A percentile compares a stretch with the other conserved stretches of the same genome.
These are phyloP conservation scores for Yarrowia sp. DNA, from an alignment of 805 yeast genomes.

Conservation along the genomic window DNA sequence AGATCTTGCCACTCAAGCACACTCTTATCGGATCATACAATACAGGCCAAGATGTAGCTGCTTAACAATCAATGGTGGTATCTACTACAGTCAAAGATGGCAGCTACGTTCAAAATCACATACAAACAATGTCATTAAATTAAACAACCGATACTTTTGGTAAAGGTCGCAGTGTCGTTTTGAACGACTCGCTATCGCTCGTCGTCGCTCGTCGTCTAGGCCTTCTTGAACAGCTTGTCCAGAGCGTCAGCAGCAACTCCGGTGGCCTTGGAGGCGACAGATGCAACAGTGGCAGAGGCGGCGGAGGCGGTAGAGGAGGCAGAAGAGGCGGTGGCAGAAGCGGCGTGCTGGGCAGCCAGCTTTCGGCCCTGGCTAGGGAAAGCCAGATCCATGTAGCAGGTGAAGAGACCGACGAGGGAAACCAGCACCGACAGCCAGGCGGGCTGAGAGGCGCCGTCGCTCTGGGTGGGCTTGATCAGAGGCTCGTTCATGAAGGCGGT, in stretches of 20 bases:
- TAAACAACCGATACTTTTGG: no score
- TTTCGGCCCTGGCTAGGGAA: conserved; percentile 44
- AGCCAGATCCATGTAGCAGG: conserved; percentile 50
- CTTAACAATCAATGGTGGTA: no score
- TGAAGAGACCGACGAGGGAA: conserved; percentile 48
- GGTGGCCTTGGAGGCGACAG: conserved; percentile 32
- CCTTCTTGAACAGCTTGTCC: conserved; percentile 37
- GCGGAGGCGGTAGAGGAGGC: conserved; percentile 22
- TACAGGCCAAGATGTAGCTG: no score
- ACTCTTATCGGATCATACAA: no score
- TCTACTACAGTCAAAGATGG: no score
- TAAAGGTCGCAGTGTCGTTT: no score
- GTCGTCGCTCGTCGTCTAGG: neutral
- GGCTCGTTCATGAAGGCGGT: conserved; percentile 50
- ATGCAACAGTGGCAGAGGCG: conserved; percentile 35
- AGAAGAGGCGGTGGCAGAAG: conserved; percentile 9
- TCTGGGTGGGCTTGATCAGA: conserved; percentile 33
- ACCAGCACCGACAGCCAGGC: conserved; percentile 47
- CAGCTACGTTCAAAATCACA: no score
- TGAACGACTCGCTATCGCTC: neutral
- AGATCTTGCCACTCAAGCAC: no score
- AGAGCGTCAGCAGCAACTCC: conserved; percentile 38
- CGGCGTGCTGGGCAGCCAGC: conserved; percentile 32
- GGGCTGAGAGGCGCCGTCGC: conserved; percentile 43
- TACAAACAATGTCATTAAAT: no score